These are phyloP conservation scores for Dalechampia spathulata DNA, from an alignment of 441 rosid species.

Conservation along the genomic window DNA sequence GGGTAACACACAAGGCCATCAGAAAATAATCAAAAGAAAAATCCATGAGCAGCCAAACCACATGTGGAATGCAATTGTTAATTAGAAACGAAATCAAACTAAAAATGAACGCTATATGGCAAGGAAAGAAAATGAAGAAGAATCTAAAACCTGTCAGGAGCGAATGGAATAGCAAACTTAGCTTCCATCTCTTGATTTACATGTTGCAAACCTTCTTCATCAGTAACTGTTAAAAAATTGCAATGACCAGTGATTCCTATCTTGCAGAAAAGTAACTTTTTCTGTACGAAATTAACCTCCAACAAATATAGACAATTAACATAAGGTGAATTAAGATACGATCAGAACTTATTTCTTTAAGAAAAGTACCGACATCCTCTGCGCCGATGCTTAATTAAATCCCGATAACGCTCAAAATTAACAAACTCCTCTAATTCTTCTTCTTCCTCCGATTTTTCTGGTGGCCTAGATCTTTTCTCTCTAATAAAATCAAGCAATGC, in stretches of 20 bases:
- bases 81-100: slow-evolving; percentile 1
- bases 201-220: slow-evolving; percentile 81
- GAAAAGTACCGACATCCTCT: slow-evolving; percentile 99
- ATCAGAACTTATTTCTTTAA: neutral
- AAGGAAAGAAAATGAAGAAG: neutral
- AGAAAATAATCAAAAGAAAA: too few species aligned
- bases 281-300: too few species aligned
- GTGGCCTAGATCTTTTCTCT: slow-evolving; percentile 40
- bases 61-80: neutral
- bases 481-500: slow-evolving; percentile 93
- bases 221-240: slow-evolving; percentile 53
- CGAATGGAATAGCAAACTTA: slow-evolving; percentile 54
- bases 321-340: too few species aligned
- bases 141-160: slow-evolving; percentile 39
- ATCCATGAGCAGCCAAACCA: neutral
- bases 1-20: too few species aligned
- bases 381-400: slow-evolving; percentile 98
- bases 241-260: slow-evolving; percentile 16
- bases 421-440: slow-evolving; percentile 99
- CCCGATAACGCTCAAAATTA: slow-evolving; percentile 99
- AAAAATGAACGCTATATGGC: neutral
- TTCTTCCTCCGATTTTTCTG: slow-evolving; percentile 74
- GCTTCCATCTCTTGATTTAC: slow-evolving; percentile 85
- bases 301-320: too few species aligned
- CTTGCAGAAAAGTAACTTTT: too few species aligned